Percentiles rank a stretch among this genome's conserved stretches.
Evolutionary conservation across 2,329 filamentous ascomycete genomes (phyloP).

Genomic region (Aspergillus carbonarius): DNA sequence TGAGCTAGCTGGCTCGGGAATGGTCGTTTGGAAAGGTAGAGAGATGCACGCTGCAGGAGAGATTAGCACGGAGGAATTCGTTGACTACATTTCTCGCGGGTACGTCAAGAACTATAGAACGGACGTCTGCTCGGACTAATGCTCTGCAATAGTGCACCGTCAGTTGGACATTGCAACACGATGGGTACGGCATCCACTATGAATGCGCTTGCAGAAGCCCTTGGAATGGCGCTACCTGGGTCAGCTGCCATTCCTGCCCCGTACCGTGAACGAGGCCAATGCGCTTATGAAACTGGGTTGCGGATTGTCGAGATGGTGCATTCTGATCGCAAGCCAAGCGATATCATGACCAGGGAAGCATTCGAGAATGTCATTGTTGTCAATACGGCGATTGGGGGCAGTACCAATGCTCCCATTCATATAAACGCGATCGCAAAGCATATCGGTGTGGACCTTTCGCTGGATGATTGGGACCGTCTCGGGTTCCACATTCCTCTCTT

Average conservation of each 20-base stretch:
- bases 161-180: conserved; percentile 53
- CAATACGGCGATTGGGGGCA: conserved; percentile 57
- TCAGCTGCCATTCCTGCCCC: conserved; percentile 54
- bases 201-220: conserved; percentile 54
- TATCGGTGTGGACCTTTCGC: conserved; percentile 50
- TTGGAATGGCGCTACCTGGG: conserved; percentile 55
- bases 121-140: neutral
- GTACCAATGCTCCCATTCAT: conserved; percentile 59
- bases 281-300: conserved; percentile 50
- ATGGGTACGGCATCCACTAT: conserved; percentile 57
- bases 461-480: conserved; percentile 56
- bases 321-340: conserved; percentile 51
- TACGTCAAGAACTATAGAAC: conserved; percentile 20
- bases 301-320: conserved; percentile 54
- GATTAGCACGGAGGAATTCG: conserved; percentile 46
- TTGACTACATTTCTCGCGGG: conserved; percentile 48
- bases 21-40: conserved; percentile 51
- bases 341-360: conserved; percentile 56
- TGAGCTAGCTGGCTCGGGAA: conserved; percentile 47
- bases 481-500: conserved; percentile 54
- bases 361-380: conserved; percentile 58
- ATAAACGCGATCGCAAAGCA: conserved; percentile 57
- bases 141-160: conserved; percentile 40
- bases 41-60: conserved; percentile 50
- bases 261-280: conserved; percentile 50